A percentile compares a stretch with the other conserved stretches of the same genome.
phyloP scores from a whole-genome alignment of 2,329 filamentous ascomycete species.

The Capronia epimyces region DNA sequence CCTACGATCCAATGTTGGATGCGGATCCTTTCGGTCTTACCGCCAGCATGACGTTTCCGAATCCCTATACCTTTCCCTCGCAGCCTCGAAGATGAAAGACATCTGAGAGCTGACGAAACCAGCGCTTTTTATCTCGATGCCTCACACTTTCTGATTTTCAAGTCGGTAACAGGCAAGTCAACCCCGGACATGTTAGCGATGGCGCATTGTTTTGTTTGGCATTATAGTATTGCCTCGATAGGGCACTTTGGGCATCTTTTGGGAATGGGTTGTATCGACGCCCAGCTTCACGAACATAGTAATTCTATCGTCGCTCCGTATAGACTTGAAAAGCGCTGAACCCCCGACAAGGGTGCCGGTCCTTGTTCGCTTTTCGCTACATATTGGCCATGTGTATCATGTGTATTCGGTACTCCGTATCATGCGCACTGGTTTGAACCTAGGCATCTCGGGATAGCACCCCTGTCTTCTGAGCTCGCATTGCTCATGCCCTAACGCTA shows the following conservation, averaged over 20 bases:
- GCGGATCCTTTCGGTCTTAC: slow-evolving; percentile 90
- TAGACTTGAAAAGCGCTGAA: not conserved
- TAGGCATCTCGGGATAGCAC: too few relatives aligned
- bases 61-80: slow-evolving; percentile 56
- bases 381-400: too few relatives aligned
- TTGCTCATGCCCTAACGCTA: slow-evolving; percentile 1
- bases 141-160: not conserved
- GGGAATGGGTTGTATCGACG: not conserved
- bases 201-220: slow-evolving; percentile 5
- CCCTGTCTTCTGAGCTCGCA: too few relatives aligned
- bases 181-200: slow-evolving; percentile 9
- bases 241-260: not conserved
- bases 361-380: too few relatives aligned
- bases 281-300: not conserved
- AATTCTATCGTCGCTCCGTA: not conserved
- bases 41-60: slow-evolving; percentile 91
- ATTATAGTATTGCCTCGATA: not conserved
- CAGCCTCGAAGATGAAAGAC: slow-evolving; percentile 20
- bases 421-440: too few relatives aligned
- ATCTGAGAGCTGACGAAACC: not conserved
- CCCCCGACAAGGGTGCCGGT: not conserved
- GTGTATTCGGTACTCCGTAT: too few relatives aligned
- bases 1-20: slow-evolving; percentile 81
- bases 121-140: not conserved
- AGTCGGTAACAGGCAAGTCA: not conserved